These are phyloP conservation scores for Fusarium tanahbumbuense DNA, from an alignment of 2,329 filamentous ascomycete species.

Conservation along the genomic window DNA sequence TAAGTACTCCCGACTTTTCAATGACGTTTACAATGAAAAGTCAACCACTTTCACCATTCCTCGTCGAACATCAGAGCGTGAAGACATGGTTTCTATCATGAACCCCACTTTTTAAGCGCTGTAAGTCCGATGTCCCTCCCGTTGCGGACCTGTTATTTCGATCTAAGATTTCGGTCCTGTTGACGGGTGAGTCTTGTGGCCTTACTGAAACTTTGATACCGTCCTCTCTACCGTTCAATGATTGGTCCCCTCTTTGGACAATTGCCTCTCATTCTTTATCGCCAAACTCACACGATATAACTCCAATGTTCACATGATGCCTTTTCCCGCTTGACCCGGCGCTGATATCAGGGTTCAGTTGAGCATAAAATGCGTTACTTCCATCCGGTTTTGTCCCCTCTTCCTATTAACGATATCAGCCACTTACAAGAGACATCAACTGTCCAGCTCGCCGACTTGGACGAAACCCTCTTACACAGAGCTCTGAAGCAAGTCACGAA, in stretches of 20 bases:
- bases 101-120: neutral
- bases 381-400: neutral
- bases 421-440: neutral
- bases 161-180: neutral
- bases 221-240: neutral
- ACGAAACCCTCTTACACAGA: neutral
- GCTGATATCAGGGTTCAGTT: neutral
- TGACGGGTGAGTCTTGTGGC: neutral
- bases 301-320: neutral
- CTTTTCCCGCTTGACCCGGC: neutral
- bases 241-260: neutral
- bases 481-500: neutral
- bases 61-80: neutral
- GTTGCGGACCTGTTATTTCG: neutral
- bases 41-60: neutral
- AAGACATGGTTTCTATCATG: neutral
- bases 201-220: neutral
- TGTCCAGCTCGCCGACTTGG: neutral
- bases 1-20: neutral
- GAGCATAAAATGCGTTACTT: neutral
- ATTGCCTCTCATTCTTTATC: neutral
- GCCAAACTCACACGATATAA: neutral
- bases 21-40: neutral
- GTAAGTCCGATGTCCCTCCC: neutral
- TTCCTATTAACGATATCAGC: neutral